Conservation (phyloP, 371 early-diverging fungal species). For the Mucor circinelloides region DNA sequence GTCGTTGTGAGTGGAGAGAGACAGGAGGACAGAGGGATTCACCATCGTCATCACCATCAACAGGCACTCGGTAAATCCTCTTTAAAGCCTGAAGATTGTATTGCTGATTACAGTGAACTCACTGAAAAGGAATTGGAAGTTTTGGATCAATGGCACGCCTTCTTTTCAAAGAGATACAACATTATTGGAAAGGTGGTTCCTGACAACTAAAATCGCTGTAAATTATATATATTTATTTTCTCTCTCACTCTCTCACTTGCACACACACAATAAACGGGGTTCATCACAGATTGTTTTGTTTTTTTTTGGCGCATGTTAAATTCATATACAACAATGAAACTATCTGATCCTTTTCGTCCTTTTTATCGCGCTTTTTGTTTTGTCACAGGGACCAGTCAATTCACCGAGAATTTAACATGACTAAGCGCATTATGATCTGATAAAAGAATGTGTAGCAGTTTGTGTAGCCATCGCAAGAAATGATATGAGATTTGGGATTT, state of each 20-base stretch:
- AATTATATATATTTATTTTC: not conserved
- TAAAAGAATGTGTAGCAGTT: no score
- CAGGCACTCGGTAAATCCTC: slow-evolving; percentile 80
- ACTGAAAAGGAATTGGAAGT: slow-evolving; percentile 70
- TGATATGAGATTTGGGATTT: no score
- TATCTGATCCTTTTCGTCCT: not conserved
- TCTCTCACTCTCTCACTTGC: not conserved
- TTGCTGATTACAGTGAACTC: slow-evolving; percentile 68
- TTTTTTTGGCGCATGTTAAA: not conserved
- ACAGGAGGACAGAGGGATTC: not conserved
- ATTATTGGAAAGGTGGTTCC: slow-evolving; percentile 68
- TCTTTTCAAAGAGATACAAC: slow-evolving; percentile 77
- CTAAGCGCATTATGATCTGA: no score
- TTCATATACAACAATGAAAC: not conserved
- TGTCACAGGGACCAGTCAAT: no score
- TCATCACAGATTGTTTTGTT: not conserved
- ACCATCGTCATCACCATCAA: not conserved
- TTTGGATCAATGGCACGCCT: slow-evolving; percentile 77
- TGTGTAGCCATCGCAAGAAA: no score
- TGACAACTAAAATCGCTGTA: slow-evolving; percentile 23
- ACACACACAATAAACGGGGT: not conserved
- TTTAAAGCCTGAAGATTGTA: slow-evolving; percentile 74
- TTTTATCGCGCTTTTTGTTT: no score
- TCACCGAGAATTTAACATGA: no score
- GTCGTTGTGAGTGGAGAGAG: not conserved